Evolutionary conservation across 306 rosid species (phyloP).

Genomic region (Dalbergia cultrata): DNA sequence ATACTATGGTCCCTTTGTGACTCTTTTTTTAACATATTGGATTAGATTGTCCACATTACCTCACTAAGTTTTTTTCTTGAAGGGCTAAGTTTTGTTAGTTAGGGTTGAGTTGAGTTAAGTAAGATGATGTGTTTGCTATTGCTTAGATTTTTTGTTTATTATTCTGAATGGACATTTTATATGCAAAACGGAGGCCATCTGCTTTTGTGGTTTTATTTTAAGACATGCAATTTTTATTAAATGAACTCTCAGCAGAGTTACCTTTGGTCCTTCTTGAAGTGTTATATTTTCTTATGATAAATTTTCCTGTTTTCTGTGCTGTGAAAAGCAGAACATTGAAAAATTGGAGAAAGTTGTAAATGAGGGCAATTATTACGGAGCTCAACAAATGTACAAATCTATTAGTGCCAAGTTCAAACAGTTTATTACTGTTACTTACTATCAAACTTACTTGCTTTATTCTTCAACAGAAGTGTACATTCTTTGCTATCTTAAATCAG

Average conservation of each 20-base stretch:
- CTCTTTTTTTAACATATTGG: not conserved
- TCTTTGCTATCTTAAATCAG: slow-evolving; percentile 2
- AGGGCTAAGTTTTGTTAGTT: slow-evolving; percentile 1
- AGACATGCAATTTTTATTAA: slow-evolving; percentile 6
- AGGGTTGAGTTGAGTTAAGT: slow-evolving; percentile 3
- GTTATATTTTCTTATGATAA: not conserved
- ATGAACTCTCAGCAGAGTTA: slow-evolving; percentile 2
- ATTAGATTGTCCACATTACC: not conserved
- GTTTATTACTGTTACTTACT: slow-evolving; percentile 18
- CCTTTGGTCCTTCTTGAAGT: not conserved
- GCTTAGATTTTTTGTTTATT: not conserved
- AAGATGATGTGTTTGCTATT: not conserved
- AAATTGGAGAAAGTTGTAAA: slow-evolving; percentile 79
- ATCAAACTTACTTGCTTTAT: not conserved
- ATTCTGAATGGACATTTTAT: not conserved
- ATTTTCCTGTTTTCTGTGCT: slow-evolving; percentile 21
- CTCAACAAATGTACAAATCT: slow-evolving; percentile 98
- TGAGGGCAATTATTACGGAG: slow-evolving; percentile 87
- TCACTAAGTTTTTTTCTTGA: not conserved
- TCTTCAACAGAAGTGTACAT: slow-evolving; percentile 9
- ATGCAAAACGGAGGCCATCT: not conserved
- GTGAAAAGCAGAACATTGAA: slow-evolving; percentile 74
- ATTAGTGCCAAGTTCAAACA: slow-evolving; percentile 75
- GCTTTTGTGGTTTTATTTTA: slow-evolving; percentile 16
- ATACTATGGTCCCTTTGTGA: not conserved